Evolutionary conservation across 1,139 yeast species (phyloP).

Genomic region (Geotrichum klebahnii): DNA sequence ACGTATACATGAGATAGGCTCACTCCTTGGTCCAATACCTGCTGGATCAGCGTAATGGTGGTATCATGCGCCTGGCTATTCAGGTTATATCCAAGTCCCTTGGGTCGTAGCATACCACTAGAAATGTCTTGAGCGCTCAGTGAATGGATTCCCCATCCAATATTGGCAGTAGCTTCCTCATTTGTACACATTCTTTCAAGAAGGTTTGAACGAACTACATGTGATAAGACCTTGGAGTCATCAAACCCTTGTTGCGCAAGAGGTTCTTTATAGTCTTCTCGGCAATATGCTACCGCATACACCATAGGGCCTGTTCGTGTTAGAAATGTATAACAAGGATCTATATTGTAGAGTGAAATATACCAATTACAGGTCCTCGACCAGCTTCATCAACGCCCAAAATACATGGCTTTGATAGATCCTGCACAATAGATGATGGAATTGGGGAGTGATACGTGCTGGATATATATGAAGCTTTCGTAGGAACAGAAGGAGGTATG

Average conservation of each 20-base stretch:
- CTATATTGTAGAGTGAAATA: not conserved
- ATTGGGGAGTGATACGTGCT: slow-evolving; percentile 41
- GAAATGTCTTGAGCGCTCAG: slow-evolving; percentile 87
- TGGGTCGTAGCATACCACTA: slow-evolving; percentile 77
- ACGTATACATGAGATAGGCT: slow-evolving; percentile 69
- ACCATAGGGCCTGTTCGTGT: slow-evolving; percentile 74
- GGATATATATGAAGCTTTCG: slow-evolving; percentile 26
- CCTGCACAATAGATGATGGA: slow-evolving; percentile 32
- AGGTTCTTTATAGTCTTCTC: slow-evolving; percentile 51
- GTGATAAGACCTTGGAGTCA: slow-evolving; percentile 84
- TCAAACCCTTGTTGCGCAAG: slow-evolving; percentile 73
- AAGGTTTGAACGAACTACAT: slow-evolving; percentile 59
- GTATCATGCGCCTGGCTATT: slow-evolving; percentile 96
- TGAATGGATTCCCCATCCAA: slow-evolving; percentile 86
- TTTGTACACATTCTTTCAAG: slow-evolving; percentile 54
- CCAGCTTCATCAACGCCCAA: slow-evolving; percentile 98
- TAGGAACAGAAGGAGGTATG: slow-evolving; percentile 32
- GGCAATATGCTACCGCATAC: slow-evolving; percentile 79
- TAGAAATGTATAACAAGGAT: slow-evolving; percentile 32
- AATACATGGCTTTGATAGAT: slow-evolving; percentile 42
- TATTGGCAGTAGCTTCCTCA: slow-evolving; percentile 48
- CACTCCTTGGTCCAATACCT: slow-evolving; percentile 57
- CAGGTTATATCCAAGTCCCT: slow-evolving; percentile 59
- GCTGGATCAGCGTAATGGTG: slow-evolving; percentile 71
- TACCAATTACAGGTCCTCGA: slow-evolving; percentile 80